These are phyloP conservation scores for Trichocomaceae sp. DNA, from an alignment of 2,329 filamentous ascomycete genomes.

Conservation along the genomic window DNA sequence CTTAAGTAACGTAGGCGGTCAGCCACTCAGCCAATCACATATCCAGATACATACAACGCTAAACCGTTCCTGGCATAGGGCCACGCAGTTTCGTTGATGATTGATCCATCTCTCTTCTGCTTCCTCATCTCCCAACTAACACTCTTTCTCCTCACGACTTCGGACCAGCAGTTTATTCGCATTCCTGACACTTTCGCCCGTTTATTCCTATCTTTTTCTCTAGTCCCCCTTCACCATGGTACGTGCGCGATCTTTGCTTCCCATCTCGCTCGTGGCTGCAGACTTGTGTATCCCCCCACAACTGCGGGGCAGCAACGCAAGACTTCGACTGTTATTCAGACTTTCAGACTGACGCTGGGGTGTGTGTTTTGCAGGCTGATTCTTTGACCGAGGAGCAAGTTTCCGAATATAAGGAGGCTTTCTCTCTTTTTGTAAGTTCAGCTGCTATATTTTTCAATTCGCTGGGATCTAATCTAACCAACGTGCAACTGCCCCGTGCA, in stretches of 20 bases:
- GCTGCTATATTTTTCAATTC: not conserved
- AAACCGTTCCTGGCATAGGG: not conserved
- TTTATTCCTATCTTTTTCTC: not conserved
- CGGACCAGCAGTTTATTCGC: not conserved
- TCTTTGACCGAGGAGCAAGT: slow-evolving; percentile 99
- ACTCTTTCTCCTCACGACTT: not conserved
- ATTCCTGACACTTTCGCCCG: not conserved
- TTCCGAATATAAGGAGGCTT: slow-evolving; percentile 99
- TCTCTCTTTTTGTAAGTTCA: slow-evolving; percentile 94
- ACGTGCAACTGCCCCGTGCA: slow-evolving; percentile 14
- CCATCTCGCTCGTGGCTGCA: not conserved
- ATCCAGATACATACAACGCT: not conserved
- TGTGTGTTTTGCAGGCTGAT: slow-evolving; percentile 67
- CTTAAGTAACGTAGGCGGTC: slow-evolving; percentile 1
- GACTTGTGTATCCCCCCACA: slow-evolving; percentile 22
- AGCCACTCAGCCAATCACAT: not conserved
- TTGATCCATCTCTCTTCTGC: not conserved
- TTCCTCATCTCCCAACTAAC: not conserved
- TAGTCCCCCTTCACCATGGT: slow-evolving; percentile 13
- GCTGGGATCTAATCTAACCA: slow-evolving; percentile 1
- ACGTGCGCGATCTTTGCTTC: not conserved
- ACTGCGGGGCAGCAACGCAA: slow-evolving; percentile 28
- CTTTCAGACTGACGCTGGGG: slow-evolving; percentile 24
- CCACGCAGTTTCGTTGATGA: not conserved
- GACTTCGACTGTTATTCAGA: slow-evolving; percentile 9